A percentile compares a stretch with the other conserved stretches of the same genome.
These are phyloP conservation scores for Aspergillus cejpii DNA, from an alignment of 2,329 filamentous ascomycete genomes.

Conservation along the genomic window DNA sequence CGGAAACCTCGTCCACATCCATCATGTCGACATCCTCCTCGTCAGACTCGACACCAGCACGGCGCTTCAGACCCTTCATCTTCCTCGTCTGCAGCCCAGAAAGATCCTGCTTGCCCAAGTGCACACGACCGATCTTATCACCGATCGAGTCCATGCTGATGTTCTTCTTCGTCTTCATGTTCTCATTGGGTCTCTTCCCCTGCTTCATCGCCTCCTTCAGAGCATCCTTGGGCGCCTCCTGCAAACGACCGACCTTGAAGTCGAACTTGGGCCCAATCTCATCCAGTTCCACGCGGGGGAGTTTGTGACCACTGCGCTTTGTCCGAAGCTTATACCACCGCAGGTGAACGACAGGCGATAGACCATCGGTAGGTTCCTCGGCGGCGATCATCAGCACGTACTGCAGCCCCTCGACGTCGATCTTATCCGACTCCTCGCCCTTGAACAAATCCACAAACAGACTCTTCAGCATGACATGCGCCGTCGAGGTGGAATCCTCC, in stretches of 20 bases:
- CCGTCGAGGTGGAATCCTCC: conserved; percentile 69
- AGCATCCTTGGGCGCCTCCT: conserved; percentile 68
- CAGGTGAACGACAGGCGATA: conserved; percentile 50
- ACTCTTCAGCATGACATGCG: conserved; percentile 80
- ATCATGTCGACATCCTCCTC: conserved; percentile 49
- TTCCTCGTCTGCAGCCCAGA: conserved; percentile 85
- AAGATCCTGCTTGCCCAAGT: conserved; percentile 85
- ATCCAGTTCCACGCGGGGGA: conserved; percentile 87
- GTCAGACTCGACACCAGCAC: conserved; percentile 55
- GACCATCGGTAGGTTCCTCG: conserved; percentile 51
- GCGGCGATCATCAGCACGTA: conserved; percentile 79
- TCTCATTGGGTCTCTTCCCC: conserved; percentile 56
- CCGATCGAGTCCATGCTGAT: conserved; percentile 84
- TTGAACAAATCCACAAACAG: conserved; percentile 88
- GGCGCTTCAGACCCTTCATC: conserved; percentile 97
- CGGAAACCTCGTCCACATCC: conserved; percentile 38
- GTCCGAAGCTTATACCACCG: conserved; percentile 82
- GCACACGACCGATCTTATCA: conserved; percentile 92
- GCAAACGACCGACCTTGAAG: conserved; percentile 74
- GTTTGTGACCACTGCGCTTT: conserved; percentile 74
- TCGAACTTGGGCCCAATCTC: conserved; percentile 94
- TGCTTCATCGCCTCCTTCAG: conserved; percentile 89
- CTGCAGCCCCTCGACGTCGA: conserved; percentile 92
- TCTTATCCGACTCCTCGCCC: conserved; percentile 68
- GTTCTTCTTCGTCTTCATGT: conserved; percentile 82